Conservation (phyloP, 2,329 filamentous ascomycete species). For the Endoconidiophora laricicola region DNA sequence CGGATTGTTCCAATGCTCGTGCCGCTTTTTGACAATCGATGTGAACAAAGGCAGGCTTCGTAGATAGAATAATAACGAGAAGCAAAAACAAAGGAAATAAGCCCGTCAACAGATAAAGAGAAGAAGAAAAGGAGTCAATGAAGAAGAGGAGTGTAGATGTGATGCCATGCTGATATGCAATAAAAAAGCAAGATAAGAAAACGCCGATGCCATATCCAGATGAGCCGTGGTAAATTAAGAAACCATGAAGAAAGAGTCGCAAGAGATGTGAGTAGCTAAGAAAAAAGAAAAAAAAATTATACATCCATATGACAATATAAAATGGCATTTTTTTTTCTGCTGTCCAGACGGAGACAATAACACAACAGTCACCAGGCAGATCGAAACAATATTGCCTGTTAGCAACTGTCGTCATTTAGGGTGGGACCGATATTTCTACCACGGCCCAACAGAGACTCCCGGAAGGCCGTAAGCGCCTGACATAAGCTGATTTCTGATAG, state of each 20-base stretch:
- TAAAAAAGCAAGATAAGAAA: slow-evolving; percentile 15
- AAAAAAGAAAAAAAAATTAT: background rate
- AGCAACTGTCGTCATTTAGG: too few species aligned
- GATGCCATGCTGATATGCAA: slow-evolving; percentile 16
- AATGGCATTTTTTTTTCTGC: too few species aligned
- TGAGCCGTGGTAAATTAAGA: background rate
- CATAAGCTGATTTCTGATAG: slow-evolving; percentile 45
- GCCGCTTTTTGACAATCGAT: background rate
- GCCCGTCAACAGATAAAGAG: background rate
- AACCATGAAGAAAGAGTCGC: background rate
- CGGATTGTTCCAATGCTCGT: background rate
- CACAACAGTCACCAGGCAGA: background rate
- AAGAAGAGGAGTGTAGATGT: slow-evolving; percentile 1
- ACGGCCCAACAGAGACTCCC: slow-evolving; percentile 42
- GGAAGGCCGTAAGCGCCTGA: slow-evolving; percentile 42
- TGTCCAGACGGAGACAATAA: background rate
- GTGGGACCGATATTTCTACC: slow-evolving; percentile 23
- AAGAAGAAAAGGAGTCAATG: slow-evolving; percentile 2
- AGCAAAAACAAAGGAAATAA: background rate
- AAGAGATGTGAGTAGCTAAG: background rate
- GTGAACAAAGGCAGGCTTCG: background rate
- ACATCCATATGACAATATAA: background rate
- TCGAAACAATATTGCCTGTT: background rate
- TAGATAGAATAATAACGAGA: background rate
- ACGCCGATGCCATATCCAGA: slow-evolving; percentile 17